phyloP scores from a whole-genome alignment of 441 rosid genomes.

The Aquilaria agallochum region DNA sequence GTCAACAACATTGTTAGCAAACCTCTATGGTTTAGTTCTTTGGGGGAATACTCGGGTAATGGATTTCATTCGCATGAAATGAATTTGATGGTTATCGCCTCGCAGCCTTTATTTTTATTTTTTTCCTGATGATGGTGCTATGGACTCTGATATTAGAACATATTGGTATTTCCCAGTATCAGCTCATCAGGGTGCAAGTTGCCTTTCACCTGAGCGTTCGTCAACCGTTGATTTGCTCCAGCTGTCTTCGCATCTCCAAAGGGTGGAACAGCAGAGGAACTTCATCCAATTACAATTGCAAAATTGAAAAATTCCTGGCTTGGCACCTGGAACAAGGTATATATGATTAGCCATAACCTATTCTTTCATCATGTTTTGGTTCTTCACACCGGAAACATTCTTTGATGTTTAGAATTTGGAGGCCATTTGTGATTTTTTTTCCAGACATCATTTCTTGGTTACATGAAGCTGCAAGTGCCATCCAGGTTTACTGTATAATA shows the following conservation, averaged over 20 bases:
- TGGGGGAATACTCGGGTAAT: constrained; percentile 16
- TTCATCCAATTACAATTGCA: constrained; percentile 45
- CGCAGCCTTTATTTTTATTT: constrained; percentile 16
- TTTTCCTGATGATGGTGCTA: constrained; percentile 14
- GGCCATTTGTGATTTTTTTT: too few relatives aligned
- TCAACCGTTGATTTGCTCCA: constrained; percentile 65
- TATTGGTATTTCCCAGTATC: constrained; percentile 24
- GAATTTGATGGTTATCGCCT: constrained; percentile 17
- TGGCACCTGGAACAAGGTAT: too few relatives aligned
- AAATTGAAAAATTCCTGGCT: neutral
- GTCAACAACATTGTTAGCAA: constrained; percentile 17
- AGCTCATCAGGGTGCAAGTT: constrained; percentile 16
- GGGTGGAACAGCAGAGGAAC: constrained; percentile 67
- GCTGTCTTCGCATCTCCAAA: constrained; percentile 64
- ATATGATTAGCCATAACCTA: too few relatives aligned
- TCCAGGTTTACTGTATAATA: too few relatives aligned
- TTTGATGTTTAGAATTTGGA: too few relatives aligned
- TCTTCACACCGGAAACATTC: too few relatives aligned
- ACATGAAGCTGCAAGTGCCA: too few relatives aligned
- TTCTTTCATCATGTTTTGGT: too few relatives aligned
- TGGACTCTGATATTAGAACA: constrained; percentile 20
- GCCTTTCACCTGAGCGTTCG: constrained; percentile 28
- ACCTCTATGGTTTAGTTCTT: constrained; percentile 15
- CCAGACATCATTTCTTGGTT: too few relatives aligned
- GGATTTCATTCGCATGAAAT: constrained; percentile 23